Evolutionary conservation across 208 protist species (phyloP), one percentile per base, ranked within the genome.

Genomic region (Trypanosoma lewisi): DNA sequence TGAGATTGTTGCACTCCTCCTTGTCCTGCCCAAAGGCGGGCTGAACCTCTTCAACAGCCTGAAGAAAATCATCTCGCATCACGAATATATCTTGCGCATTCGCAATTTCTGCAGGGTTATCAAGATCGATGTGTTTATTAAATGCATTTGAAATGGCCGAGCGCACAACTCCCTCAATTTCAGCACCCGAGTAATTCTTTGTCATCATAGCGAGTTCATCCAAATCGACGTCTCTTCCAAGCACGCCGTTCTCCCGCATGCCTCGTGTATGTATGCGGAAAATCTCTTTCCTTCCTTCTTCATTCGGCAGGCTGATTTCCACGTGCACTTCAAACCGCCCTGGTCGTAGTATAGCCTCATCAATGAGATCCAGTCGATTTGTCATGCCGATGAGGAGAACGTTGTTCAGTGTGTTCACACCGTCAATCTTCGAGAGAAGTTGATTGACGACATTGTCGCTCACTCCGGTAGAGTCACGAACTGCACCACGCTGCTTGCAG

Each of bases 331-430:
- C 98, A 49, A 99, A 94, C 67, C 99, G 89, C 34, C 99, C 98
- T 4, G 99, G 99, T 27, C 99, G 89, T 4, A 99, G 79, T 31
- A 99, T 89, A 33, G 99, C 99, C 47, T 99, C 97, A 75, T 99
- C 99, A 59, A 99, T 99, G 71, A 99, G 83, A 75, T 99, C 99
- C 31, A 92, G 82, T 36, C 98, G 77, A 76, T 99, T 99, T 11
- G 99, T 99, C 98, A 99, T 99, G 64, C 98, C 99, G 72, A 99
- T 99, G 17, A 99, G 73, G 0, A 99, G 82, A 34, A 99, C 97
- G 80, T 99, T 99, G 86, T 99, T 99, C 19, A 91, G 67, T n/a
- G 94, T 82, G 45, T 99, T 97, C 5, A 99, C 98, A 76, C 98
- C 98, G 67, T 99, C 97, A 55, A 99, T 99, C 82, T 99, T 99